Percentiles rank a stretch among this genome's conserved stretches.
Conservation (phyloP, 2,329 filamentous ascomycete species). For the Domatiomyces globalis region DNA sequence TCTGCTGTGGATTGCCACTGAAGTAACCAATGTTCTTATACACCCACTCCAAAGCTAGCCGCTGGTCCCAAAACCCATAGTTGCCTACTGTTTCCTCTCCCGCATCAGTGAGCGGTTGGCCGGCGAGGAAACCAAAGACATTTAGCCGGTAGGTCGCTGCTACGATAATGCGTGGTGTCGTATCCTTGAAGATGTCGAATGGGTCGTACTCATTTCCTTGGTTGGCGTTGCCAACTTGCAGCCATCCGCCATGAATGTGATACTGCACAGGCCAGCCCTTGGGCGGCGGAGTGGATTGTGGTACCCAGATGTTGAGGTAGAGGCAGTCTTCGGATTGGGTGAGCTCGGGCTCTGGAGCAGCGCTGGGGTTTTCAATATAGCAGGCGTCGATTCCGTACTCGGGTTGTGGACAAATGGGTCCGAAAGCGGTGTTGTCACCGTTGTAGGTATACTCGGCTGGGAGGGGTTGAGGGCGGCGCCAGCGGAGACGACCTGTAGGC, state of each 20-base stretch:
- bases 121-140: conserved; percentile 36
- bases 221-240: conserved; percentile 33
- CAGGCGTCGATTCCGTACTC: conserved; percentile 18
- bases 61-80: conserved; percentile 36
- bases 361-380: conserved; percentile 18
- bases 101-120: conserved; percentile 24
- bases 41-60: conserved; percentile 39
- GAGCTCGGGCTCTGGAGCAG: conserved; percentile 16
- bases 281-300: conserved; percentile 18
- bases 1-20: conserved; percentile 32
- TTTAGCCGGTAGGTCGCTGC: conserved; percentile 37
- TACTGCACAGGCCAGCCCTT: conserved; percentile 23
- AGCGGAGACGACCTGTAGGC: conserved; percentile 26
- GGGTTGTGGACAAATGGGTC: conserved; percentile 29
- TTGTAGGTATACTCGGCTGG: conserved; percentile 21
- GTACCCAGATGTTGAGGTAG: conserved; percentile 37
- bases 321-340: conserved; percentile 36
- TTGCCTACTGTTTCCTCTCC: conserved; percentile 25
- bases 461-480: conserved; percentile 27
- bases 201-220: conserved; percentile 32
- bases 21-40: conserved; percentile 34
- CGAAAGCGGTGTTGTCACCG: conserved; percentile 27
- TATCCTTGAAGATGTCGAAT: conserved; percentile 30
- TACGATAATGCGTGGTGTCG: conserved; percentile 24
- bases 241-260: conserved; percentile 34